Evolutionary conservation across 1,284 basidiomycete genomes (phyloP), one percentile per base, ranked within the genome.

Genomic region (Erythrobasidium hasegawianum): DNA sequence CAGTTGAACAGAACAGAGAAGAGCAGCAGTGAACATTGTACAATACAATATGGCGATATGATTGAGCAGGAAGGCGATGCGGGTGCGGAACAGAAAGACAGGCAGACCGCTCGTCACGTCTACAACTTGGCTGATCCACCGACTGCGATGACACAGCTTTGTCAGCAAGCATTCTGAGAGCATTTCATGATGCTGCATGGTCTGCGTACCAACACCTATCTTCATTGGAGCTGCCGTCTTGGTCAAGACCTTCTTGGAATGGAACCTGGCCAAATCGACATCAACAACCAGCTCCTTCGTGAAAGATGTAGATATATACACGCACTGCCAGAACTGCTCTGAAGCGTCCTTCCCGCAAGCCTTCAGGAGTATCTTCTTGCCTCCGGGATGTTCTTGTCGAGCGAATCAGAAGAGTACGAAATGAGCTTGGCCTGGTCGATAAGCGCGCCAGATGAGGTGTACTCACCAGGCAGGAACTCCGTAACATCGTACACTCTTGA

Each of bases 241-340:
- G 18, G 62, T 65, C 41, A 65, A 49, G 55, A 65, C 54, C 29
- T 55, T 49, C 33, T 65, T 65, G 27, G 53, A 57, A 29, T 65
- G 62, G 33, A 65, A 65, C 27, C 61, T 64, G 40, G 43, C 4
- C n/a, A n/a, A n/a, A n/a, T n/a, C n/a, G n/a, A n/a, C n/a, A n/a
- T n/a, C n/a, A n/a, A n/a, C n/a, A n/a, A n/a, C n/a, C n/a, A n/a
- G n/a, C n/a, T n/a, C n/a, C n/a, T n/a, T n/a, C n/a, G n/a, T n/a
- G n/a, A n/a, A n/a, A n/a, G n/a, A n/a, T n/a, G n/a, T n/a, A n/a
- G n/a, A n/a, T n/a, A n/a, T n/a, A n/a, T n/a, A n/a, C n/a, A 64
- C 61, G 53, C 43, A 66, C 64, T 67, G 57, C 64, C 64, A 67
- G 59, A 67, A 67, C 24, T 59, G 57, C 52, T 67, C 64, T 26